Base-by-base conservation (phyloP, 805 yeast species). In the Ogataea siamensis region DNA sequence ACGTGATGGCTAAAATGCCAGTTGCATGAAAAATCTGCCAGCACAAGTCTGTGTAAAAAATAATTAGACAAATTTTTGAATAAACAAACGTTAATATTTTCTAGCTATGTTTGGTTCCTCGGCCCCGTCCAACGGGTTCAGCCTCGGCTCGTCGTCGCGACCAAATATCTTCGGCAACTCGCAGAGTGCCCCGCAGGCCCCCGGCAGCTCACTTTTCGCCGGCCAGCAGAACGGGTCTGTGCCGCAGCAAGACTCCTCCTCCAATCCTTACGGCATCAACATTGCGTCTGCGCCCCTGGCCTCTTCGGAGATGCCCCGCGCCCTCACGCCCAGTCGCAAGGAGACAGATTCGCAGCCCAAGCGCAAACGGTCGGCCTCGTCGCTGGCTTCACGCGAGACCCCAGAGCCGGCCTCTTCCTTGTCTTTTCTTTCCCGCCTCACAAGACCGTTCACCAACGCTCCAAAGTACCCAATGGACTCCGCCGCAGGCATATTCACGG, bases 1-100 rank as follows among this genome's bases (percentile, higher is more conserved):
- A 93, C 60, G 73, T 93, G 39, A 65, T 76, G 58, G 68, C 80
- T 12, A 64, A 62, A 41, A 68, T 73, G 73, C 71, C 73, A 16
- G 39, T 42, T 10, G 35, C 40, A 32, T 38, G 34, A 38, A 38
- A 37, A 28, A 27, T 33, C 32, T 39, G 42, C 25, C 42, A 29
- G 18, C 18, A 28, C 18, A 25, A 32, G 10, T 19, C 12, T 28
- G 37, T 32, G 41, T 38, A 38, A 38, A 27, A 37, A 30, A 31
- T 13, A 17, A 26, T 20, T 38, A 38, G 34, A 38, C 37, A 38
- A 38, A 38, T n/a, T 30, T 31, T 26, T 32, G 32, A 31, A 26
- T 26, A 31, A 31, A 32, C 14, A 29, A 37, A 29, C 22, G 24
- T 30, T 28, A 22, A 14, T 13, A n/a, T 18, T 14, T 11, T 11